Evolutionary conservation across 1,139 yeast species (phyloP).

Genomic region (Kurtzmaniella quercitrusa): DNA sequence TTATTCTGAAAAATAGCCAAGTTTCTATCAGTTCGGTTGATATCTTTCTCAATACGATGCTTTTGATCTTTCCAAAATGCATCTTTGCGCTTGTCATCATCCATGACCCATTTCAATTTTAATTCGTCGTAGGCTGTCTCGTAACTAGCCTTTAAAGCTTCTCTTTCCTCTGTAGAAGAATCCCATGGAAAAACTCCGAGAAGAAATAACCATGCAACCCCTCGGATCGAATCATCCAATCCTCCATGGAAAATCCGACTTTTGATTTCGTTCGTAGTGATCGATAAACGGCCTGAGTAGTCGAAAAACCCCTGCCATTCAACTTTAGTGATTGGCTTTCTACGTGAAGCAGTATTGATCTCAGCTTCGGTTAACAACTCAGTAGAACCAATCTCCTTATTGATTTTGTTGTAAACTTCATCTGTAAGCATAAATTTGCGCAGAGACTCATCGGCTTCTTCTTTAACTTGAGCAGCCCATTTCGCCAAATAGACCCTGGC

Average conservation of each 20-base stretch:
- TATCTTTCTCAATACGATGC: slow-evolving; percentile 87
- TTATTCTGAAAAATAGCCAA: slow-evolving; percentile 57
- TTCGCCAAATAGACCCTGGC: slow-evolving; percentile 90
- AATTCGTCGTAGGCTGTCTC: slow-evolving; percentile 62
- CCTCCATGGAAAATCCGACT: slow-evolving; percentile 91
- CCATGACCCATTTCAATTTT: slow-evolving; percentile 65
- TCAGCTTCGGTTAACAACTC: slow-evolving; percentile 58
- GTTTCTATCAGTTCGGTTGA: slow-evolving; percentile 84
- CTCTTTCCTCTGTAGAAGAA: slow-evolving; percentile 65
- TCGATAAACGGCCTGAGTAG: slow-evolving; percentile 61
- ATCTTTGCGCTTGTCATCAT: slow-evolving; percentile 52
- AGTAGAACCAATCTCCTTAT: slow-evolving; percentile 65
- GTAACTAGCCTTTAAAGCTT: slow-evolving; percentile 52
- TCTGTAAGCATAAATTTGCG: slow-evolving; percentile 56
- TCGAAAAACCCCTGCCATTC: slow-evolving; percentile 91
- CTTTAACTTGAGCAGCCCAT: slow-evolving; percentile 95
- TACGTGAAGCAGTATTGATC: slow-evolving; percentile 55
- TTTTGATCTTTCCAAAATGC: slow-evolving; percentile 87
- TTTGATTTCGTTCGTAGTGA: slow-evolving; percentile 75
- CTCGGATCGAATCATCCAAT: slow-evolving; percentile 52
- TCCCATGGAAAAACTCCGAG: slow-evolving; percentile 90
- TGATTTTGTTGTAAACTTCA: slow-evolving; percentile 54
- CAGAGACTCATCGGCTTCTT: slow-evolving; percentile 80
- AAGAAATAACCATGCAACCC: slow-evolving; percentile 82
- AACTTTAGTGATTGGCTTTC: slow-evolving; percentile 59